phyloP scores from a whole-genome alignment of 208 protist genomes.

The Porcisia deanei region DNA sequence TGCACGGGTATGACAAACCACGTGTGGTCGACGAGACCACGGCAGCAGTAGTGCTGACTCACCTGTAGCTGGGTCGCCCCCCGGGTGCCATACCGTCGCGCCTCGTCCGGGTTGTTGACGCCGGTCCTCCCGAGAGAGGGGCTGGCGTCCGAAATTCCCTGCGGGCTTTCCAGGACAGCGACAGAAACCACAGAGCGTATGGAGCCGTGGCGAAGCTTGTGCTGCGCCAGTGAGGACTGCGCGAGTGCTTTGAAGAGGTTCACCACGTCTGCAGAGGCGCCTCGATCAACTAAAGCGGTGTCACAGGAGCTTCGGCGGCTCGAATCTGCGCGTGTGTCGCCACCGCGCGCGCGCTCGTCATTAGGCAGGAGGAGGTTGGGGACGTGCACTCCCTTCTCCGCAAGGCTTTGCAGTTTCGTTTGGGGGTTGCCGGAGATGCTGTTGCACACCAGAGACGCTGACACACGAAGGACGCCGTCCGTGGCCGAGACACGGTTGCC shows the following conservation, averaged over 20 bases:
- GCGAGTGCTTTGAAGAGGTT: slow-evolving; percentile 63
- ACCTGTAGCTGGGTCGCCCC: slow-evolving; percentile 6
- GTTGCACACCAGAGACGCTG: slow-evolving; percentile 56
- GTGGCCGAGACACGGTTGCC: slow-evolving; percentile 26
- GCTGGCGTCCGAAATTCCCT: background rate
- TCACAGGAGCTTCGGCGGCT: background rate
- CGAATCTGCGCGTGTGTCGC: background rate
- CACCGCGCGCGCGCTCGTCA: background rate
- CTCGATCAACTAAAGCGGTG: background rate
- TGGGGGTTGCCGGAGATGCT: slow-evolving; percentile 71
- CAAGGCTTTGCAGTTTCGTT: slow-evolving; percentile 36
- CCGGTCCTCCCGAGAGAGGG: background rate
- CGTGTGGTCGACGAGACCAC: slow-evolving; percentile 68
- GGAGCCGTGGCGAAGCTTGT: slow-evolving; percentile 59
- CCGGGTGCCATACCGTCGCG: background rate
- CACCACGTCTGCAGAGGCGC: slow-evolving; percentile 18
- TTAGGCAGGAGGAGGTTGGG: slow-evolving; percentile 28
- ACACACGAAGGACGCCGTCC: slow-evolving; percentile 54
- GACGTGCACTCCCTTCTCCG: slow-evolving; percentile 45
- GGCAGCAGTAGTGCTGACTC: slow-evolving; percentile 38
- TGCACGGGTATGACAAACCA: slow-evolving; percentile 72
- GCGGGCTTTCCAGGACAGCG: slow-evolving; percentile 47
- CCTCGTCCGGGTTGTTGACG: background rate
- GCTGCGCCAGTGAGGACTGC: slow-evolving; percentile 67
- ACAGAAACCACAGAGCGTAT: slow-evolving; percentile 71